These are phyloP conservation scores for Suillus variegatus DNA, from an alignment of 768 basidiomycete species.

Conservation along the genomic window DNA sequence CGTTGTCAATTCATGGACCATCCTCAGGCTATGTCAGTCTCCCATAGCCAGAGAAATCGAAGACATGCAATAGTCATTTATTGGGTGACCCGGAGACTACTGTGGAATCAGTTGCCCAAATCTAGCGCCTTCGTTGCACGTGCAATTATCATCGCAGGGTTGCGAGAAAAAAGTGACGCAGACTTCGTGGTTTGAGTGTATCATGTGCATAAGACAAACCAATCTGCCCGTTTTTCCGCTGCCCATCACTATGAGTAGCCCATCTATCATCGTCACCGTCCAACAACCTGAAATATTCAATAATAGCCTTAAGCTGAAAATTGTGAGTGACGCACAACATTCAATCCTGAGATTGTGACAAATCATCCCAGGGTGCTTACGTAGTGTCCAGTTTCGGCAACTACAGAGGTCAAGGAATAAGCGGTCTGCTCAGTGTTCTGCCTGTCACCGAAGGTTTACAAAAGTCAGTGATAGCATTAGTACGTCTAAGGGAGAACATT, in stretches of 20 bases:
- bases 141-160: background rate
- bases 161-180: background rate
- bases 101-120: background rate
- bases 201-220: slow-evolving; percentile 7
- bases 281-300: background rate
- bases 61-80: background rate
- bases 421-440: too few relatives aligned
- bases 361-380: too few relatives aligned
- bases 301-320: background rate
- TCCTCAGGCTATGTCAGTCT: background rate
- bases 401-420: too few relatives aligned
- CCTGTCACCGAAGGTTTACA: too few relatives aligned
- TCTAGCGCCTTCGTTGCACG: background rate
- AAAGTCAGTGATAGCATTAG: too few relatives aligned
- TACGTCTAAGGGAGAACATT: too few relatives aligned
- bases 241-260: slow-evolving; percentile 6
- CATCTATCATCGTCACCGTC: slow-evolving; percentile 10
- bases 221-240: slow-evolving; percentile 4
- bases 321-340: too few relatives aligned
- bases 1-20: background rate
- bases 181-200: background rate
- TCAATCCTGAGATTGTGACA: too few relatives aligned
- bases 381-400: too few relatives aligned
- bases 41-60: background rate
- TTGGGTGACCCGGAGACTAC: background rate